Evolutionary conservation across 192 early-diverging fungal species (phyloP).

Genomic region (Backusella mclennaniae): DNA sequence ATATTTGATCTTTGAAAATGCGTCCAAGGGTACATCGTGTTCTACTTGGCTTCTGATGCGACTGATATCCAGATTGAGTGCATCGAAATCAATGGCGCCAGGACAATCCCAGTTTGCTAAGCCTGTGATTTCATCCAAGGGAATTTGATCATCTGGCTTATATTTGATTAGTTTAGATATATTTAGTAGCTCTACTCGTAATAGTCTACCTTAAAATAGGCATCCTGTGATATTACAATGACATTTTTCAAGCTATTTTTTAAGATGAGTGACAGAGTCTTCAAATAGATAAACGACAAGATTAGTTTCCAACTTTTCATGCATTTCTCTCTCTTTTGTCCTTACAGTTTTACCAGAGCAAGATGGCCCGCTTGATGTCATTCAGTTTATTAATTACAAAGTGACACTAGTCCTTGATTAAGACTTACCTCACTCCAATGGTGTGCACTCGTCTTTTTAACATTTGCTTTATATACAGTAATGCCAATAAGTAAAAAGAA

Average conservation of each 20-base stretch:
- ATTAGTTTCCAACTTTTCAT: neutral
- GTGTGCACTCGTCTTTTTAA: neutral
- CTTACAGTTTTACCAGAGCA: slow-evolving; percentile 71
- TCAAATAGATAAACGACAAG: neutral
- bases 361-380: slow-evolving; percentile 57
- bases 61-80: slow-evolving; percentile 31
- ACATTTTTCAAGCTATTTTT: slow-evolving; percentile 58
- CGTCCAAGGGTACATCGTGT: neutral
- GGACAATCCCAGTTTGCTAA: slow-evolving; percentile 81
- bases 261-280: slow-evolving; percentile 57
- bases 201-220: slow-evolving; percentile 56
- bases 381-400: neutral
- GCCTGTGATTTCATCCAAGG: slow-evolving; percentile 50
- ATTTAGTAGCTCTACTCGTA: neutral
- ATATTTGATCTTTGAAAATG: neutral
- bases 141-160: slow-evolving; percentile 61
- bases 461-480: neutral
- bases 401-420: neutral
- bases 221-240: slow-evolving; percentile 68
- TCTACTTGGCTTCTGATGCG: slow-evolving; percentile 25
- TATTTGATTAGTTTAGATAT: neutral
- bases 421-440: neutral
- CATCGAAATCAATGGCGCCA: slow-evolving; percentile 54
- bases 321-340: neutral
- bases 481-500: neutral